Evolutionary conservation across 192 early-diverging fungal genomes (phyloP), one percentile per base, ranked within the genome.

Genomic region (Gonapodya prolifera): DNA sequence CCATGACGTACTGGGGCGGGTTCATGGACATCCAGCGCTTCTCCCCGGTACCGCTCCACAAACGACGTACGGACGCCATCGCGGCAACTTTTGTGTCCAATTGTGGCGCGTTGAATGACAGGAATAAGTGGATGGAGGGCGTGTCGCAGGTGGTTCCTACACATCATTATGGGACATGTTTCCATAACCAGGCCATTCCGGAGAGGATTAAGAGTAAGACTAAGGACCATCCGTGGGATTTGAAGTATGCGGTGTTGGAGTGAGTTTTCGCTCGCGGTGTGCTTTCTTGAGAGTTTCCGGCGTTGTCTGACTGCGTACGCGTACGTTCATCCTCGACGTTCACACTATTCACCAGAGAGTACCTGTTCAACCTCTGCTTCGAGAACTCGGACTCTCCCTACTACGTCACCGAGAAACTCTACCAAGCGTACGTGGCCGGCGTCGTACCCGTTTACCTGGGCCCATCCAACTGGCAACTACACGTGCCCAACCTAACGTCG

Each of bases 391-490:
- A 76, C 69, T 31, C 33, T 30, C 75, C 35, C 69, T 31, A 76
- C 1, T 76, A 76, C 29, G 75, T 76, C 75, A 76, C 76, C 76
- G 76, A 76, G 30, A 76, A 76, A 34, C 45, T 76, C 1, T 76
- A 69, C 76, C 76, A 76, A 34, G 35, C 75, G 13, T 18, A 34
- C 0, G 75, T 34, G 69, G 75, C 1, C 0, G 75, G 75, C 29
- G 32, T 34, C 0, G 75, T 76, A 8, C 75, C 75, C 0, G 69
- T 76, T 0, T 76, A 45, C 2, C 30, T 28, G n/a, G 75, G 75
- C 69, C 13, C 45, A 8, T 16, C 8, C 13, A n/a, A n/a, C 45
- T 69, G 45, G 45, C 45, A n/a, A n/a, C n/a, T n/a, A n/a, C 45
- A 69, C 45, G 45, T 69, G 45, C 45, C 45, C 45, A 69, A 69